phyloP scores from a whole-genome alignment of 202 grass and related monocot species.

The Thinopyrum obtusiflorum region DNA sequence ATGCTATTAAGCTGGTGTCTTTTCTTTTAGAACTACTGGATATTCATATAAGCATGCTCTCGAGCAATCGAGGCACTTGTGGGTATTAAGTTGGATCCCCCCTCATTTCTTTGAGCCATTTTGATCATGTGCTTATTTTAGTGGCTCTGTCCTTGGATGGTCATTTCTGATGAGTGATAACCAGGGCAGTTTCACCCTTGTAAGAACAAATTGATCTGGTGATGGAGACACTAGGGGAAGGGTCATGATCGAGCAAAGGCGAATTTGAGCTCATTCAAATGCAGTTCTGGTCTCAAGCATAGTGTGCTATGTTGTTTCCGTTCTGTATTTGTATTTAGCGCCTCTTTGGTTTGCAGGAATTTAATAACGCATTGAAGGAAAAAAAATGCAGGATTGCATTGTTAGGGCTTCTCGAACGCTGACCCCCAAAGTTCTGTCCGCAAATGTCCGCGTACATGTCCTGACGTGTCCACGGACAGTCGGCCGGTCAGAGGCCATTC shows the following conservation, averaged over 20 bases:
- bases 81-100: background rate
- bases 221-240: background rate
- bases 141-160: constrained; percentile 25
- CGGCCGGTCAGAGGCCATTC: too few species aligned
- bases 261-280: constrained; percentile 27
- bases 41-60: background rate
- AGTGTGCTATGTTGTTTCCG: background rate
- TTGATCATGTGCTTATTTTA: background rate
- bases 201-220: background rate
- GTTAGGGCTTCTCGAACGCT: background rate
- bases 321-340: background rate
- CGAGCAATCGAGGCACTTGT: background rate
- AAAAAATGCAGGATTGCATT: background rate
- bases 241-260: constrained; percentile 22
- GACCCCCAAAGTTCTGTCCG: too few species aligned
- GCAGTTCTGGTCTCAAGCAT: background rate
- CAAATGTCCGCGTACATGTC: too few species aligned
- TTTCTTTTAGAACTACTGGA: too few species aligned
- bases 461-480: too few species aligned
- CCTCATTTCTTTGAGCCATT: background rate
- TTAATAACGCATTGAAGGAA: background rate
- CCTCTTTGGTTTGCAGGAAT: background rate
- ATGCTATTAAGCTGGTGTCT: too few species aligned
- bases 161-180: constrained; percentile 28
- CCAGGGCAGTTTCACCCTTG: background rate